Evolutionary conservation across 768 basidiomycete species (phyloP).

Genomic region (Suillus brevipes): DNA sequence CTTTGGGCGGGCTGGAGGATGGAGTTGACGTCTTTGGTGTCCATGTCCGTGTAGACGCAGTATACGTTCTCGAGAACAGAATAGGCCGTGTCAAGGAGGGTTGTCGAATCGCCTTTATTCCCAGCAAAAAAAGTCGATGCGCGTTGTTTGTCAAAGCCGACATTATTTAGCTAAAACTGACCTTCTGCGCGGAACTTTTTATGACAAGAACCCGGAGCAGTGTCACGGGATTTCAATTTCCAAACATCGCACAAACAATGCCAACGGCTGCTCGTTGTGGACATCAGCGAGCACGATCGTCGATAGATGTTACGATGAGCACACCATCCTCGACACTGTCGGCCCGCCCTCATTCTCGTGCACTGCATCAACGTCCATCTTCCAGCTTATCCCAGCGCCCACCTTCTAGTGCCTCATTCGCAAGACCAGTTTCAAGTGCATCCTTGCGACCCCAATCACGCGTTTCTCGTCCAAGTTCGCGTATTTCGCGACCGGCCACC

Average conservation of each 20-base stretch:
- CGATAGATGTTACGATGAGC: constrained; percentile 20
- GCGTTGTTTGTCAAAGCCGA: constrained; percentile 15
- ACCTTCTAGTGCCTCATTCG: constrained; percentile 48
- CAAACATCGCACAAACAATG: not conserved
- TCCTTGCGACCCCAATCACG: constrained; percentile 36
- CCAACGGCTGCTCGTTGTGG: not conserved
- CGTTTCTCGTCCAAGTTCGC: constrained; percentile 42
- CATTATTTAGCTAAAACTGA: constrained; percentile 15
- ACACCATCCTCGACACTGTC: constrained; percentile 16
- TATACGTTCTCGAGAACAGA: constrained; percentile 17
- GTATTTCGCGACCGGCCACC: constrained; percentile 52
- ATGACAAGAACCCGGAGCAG: not conserved
- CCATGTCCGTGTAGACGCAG: constrained; percentile 25
- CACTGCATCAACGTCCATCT: constrained; percentile 29
- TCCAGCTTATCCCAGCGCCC: constrained; percentile 43
- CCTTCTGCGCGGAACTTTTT: not conserved
- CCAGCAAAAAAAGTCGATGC: constrained; percentile 10
- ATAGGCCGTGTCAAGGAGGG: constrained; percentile 1
- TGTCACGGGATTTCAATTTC: constrained; percentile 2
- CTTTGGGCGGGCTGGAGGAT: constrained; percentile 18
- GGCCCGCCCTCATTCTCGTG: constrained; percentile 23
- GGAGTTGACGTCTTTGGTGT: constrained; percentile 23
- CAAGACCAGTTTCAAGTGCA: constrained; percentile 45
- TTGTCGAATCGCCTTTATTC: constrained; percentile 9
- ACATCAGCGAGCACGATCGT: not conserved